Evolutionary conservation across 768 basidiomycete species (phyloP).

Genomic region (Lentinula raphanica): DNA sequence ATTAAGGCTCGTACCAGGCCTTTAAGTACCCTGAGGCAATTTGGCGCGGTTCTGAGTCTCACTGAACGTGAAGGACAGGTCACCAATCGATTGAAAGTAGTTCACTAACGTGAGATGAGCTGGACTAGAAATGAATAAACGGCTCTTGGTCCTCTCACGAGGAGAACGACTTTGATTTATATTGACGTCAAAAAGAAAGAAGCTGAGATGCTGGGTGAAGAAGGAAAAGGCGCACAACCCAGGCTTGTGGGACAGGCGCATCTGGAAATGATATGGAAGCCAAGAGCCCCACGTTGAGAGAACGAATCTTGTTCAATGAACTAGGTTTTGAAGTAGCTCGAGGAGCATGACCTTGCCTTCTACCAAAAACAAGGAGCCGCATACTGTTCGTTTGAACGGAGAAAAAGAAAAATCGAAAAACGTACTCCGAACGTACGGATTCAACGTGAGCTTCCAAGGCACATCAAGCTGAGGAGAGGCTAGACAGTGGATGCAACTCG

Average conservation of each 20-base stretch:
- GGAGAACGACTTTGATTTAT: not conserved
- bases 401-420: no score
- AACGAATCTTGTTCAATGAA: not conserved
- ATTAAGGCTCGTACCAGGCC: not conserved
- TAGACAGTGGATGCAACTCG: not conserved
- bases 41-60: not conserved
- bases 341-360: not conserved
- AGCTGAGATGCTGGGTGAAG: not conserved
- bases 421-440: no score
- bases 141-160: not conserved
- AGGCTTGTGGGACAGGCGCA: constrained; percentile 3
- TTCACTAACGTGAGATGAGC: constrained; percentile 1
- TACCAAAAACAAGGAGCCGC: not conserved
- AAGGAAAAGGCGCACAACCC: constrained; percentile 2
- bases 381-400: no score
- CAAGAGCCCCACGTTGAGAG: not conserved
- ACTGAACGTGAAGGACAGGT: not conserved
- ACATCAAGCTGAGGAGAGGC: not conserved
- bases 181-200: constrained; percentile 2
- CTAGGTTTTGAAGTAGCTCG: not conserved
- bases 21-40: constrained; percentile 5
- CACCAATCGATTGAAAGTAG: not conserved
- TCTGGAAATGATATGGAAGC: not conserved
- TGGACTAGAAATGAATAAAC: not conserved
- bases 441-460: no score